Conservation (phyloP, 805 yeast species). For the Candida anglica region DNA sequence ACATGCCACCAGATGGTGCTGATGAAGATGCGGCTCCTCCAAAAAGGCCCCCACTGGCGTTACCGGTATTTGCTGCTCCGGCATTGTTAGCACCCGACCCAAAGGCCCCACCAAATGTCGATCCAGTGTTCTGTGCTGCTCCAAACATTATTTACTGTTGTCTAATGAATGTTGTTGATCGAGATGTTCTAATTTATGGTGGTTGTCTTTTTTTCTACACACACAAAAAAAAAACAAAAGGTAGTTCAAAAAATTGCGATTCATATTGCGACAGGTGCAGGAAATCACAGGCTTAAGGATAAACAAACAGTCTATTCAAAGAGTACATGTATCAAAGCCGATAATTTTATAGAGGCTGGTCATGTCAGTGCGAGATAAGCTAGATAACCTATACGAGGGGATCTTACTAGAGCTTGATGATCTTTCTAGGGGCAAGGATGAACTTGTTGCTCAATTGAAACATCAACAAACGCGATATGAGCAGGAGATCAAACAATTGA, state of each 20-base stretch:
- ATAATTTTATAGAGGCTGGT: too few species aligned
- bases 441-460: not conserved
- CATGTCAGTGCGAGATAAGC: too few species aligned
- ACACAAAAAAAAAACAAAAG: too few species aligned
- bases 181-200: too few species aligned
- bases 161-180: too few species aligned
- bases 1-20: slow-evolving; percentile 10
- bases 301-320: too few species aligned
- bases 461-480: not conserved
- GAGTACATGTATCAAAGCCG: too few species aligned
- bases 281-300: too few species aligned
- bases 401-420: not conserved
- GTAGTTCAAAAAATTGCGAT: too few species aligned
- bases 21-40: not conserved
- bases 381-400: not conserved
- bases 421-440: not conserved
- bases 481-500: not conserved
- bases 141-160: too few species aligned
- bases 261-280: too few species aligned
- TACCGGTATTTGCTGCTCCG: slow-evolving; percentile 6
- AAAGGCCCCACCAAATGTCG: slow-evolving; percentile 5
- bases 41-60: slow-evolving; percentile 5
- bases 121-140: slow-evolving; percentile 1
- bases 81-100: slow-evolving; percentile 4
- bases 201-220: too few species aligned